phyloP scores from a whole-genome alignment of 108 stramenopile species.

The Mayamaea pseudoterrestris region DNA sequence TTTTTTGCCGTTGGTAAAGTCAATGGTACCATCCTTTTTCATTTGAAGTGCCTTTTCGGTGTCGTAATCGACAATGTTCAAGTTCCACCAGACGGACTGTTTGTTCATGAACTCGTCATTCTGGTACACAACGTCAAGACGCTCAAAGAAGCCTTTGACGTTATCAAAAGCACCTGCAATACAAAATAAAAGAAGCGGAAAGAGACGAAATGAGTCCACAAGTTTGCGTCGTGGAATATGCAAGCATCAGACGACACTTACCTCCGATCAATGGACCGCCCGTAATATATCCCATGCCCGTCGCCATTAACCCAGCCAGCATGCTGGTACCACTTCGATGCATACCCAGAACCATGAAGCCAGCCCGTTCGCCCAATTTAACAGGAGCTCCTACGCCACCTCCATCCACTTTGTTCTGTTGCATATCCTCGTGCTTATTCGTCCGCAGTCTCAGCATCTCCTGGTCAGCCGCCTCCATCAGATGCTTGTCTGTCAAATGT shows the following conservation, averaged over 20 bases:
- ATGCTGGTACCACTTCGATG: constrained; percentile 75
- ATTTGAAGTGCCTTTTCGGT: constrained; percentile 38
- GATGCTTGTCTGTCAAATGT: constrained; percentile 22
- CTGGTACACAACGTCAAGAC: constrained; percentile 67
- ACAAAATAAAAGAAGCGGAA: too few relatives aligned
- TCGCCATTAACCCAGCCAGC: constrained; percentile 59
- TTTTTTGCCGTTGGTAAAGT: constrained; percentile 39
- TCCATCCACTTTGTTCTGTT: not conserved
- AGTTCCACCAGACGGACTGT: constrained; percentile 63
- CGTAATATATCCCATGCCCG: constrained; percentile 56
- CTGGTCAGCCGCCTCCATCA: constrained; percentile 21
- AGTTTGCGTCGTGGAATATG: constrained; percentile 1
- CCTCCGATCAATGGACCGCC: constrained; percentile 54
- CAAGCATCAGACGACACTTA: not conserved
- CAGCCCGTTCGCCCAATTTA: constrained; percentile 10
- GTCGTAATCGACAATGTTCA: constrained; percentile 54
- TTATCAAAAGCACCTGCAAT: constrained; percentile 71
- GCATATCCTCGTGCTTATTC: not conserved
- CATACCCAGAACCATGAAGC: constrained; percentile 82
- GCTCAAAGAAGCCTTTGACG: constrained; percentile 85
- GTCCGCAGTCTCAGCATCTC: too few relatives aligned
- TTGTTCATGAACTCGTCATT: constrained; percentile 77
- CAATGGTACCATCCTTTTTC: constrained; percentile 32
- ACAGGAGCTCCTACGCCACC: not conserved
- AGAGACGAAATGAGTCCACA: constrained; percentile 6